Evolutionary conservation across 768 basidiomycete species (phyloP), one percentile per base, ranked within the genome.

Genomic region (Chalciporus pseudorubinellus): DNA sequence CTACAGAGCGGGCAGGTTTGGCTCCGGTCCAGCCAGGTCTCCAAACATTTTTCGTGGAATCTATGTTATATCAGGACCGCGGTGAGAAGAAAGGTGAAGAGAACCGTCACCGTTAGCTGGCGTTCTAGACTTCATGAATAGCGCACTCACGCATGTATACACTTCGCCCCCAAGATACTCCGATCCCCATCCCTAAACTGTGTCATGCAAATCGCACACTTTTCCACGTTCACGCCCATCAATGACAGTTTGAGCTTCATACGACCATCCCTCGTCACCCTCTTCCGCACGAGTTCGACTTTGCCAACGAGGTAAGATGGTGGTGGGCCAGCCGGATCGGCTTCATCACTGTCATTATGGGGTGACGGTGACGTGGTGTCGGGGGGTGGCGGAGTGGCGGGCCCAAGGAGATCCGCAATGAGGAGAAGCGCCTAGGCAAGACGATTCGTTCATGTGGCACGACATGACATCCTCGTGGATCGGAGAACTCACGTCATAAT

Each of bases 141-240:
- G n/a, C n/a, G n/a, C n/a, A 69, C 74, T 60, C 44, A 80, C 63
- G 77, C 73, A 70, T 90, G 88, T 55, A 72, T 74, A 65, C 88
- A 91, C 18, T 62, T 69, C 13, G 78, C 77, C 4, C 79, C 77
- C 66, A 87, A 60, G 29, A 77, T 77, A 13, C 78, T 85, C 50
- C 61, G 58, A 51, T 90, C 84, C 16, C 69, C 78, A 8, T 70
- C 74, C 68, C 73, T 82, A 70, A 88, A 91, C 68, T 84, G 84
- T 42, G 75, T 77, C 64, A 89, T 70, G 63, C 89, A 91, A 44
- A 89, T 83, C 36, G 83, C 78, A 66, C 89, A 92, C 60, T 80
- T 80, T 55, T 85, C 81, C 29, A 91, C 87, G 1, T 73, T 60
- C 13, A 77, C 72, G 34, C 84, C 89, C 18, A 87, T 69, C 44